Evolutionary conservation across 306 rosid species (phyloP), one percentile per base, ranked within the genome.

Genomic region (Medicago arabica): DNA sequence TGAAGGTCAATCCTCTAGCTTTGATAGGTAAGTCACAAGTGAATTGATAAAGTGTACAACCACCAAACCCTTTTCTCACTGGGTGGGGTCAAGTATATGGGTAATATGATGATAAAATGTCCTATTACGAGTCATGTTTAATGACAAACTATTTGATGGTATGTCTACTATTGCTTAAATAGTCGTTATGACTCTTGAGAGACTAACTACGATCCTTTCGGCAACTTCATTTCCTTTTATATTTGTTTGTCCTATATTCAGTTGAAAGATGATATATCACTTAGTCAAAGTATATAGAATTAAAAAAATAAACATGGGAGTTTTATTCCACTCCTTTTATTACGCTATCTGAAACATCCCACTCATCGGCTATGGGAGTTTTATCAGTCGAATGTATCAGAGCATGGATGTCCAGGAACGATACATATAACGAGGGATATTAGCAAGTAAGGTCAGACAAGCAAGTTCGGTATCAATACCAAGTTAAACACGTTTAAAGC

Each of bases 181-280:
- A 69, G 66, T 63, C 58, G 13, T 61, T 23, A 49, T 62, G 72
- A 51, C 44, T 63, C 40, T 64, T 63, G 31, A 79, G 18, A 65
- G 34, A 67, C 21, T 28, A 10, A 43, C 38, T 39, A 41, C 14
- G 34, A 65, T 74, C 21, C 41, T 73, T 72, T 57, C 38, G 67
- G 79, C 9, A 46, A 67, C 50, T 21, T 16, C 43, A 59, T 80
- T 34, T 66, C 53, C 63, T 44, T 80, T 72, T 73, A 55, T 34
- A 67, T 43, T 55, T 80, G 62, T 55, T 54, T 34, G 21, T 16
- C 19, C 68, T 14, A 57, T 18, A 25, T 31, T 25, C 72, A 64
- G 61, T 44, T 46, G 44, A 73, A 74, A 66, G 69, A 66, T 55
- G 19, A 44, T 19, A 43, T 14, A 59, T 66, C 38, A 55, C 46